Evolutionary conservation across 148 eudicot species (phyloP).

Genomic region (Heliamphora exappendiculata): DNA sequence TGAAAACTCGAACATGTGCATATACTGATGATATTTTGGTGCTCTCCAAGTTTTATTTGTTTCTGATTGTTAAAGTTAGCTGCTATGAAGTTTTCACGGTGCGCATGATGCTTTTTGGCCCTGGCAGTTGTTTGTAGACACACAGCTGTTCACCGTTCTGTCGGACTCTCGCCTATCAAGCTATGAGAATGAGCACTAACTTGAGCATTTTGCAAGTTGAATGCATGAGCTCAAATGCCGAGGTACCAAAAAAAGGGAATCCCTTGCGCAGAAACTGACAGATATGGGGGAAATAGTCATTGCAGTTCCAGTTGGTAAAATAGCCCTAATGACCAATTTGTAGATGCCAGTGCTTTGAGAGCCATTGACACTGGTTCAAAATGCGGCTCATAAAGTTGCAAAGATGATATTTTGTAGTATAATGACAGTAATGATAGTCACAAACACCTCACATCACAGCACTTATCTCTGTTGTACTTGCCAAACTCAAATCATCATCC

Average conservation of each 20-base stretch:
- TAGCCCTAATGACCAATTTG: not conserved
- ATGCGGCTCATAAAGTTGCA: slow-evolving; percentile 4
- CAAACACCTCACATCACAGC: not conserved
- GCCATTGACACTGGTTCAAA: not conserved
- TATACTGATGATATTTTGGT: not conserved
- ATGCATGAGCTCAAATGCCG: not conserved
- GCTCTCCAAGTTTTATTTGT: not conserved
- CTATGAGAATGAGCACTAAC: slow-evolving; percentile 43
- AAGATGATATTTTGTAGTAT: slow-evolving; percentile 29
- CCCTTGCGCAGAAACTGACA: not conserved
- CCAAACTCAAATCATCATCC: slow-evolving; percentile 12
- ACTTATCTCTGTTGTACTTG: slow-evolving; percentile 9
- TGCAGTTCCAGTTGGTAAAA: not conserved
- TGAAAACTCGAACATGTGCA: not conserved
- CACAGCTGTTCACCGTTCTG: slow-evolving; percentile 76
- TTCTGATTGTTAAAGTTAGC: not conserved
- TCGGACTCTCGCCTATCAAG: slow-evolving; percentile 69
- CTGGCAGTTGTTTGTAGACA: slow-evolving; percentile 84
- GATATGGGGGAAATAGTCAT: not conserved
- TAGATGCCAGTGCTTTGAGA: not conserved
- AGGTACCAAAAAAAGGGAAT: not conserved
- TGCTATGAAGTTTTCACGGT: not conserved
- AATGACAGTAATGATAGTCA: slow-evolving; percentile 2
- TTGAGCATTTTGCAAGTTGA: not conserved
- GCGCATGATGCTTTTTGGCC: not conserved